A percentile compares a stretch with the other conserved stretches of the same genome.
phyloP scores from a whole-genome alignment of 164 flowering plant genomes.

The Paratinospora sagittata region DNA sequence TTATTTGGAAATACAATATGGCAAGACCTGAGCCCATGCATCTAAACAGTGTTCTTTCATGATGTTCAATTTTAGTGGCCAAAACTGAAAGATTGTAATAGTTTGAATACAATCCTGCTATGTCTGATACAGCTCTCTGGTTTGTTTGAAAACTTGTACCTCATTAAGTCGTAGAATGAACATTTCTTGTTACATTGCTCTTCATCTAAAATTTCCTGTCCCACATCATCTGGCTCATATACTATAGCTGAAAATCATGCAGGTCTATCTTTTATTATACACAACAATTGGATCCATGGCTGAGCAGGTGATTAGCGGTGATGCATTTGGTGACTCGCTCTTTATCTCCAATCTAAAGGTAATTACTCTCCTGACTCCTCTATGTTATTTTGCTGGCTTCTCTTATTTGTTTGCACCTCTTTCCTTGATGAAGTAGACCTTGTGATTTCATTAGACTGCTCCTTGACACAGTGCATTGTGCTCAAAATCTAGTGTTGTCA shows the following conservation, averaged over 20 bases:
- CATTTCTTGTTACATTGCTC: neutral
- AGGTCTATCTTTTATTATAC: constrained; percentile 83
- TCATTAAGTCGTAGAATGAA: neutral
- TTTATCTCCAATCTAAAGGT: constrained; percentile 77
- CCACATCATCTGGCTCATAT: neutral
- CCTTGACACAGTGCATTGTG: neutral
- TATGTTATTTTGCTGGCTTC: neutral
- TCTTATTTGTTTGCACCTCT: neutral
- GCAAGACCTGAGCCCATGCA: neutral
- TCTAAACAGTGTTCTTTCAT: neutral
- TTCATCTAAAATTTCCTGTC: neutral
- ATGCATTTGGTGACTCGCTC: constrained; percentile 40
- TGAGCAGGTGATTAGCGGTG: constrained; percentile 43
- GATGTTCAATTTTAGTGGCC: neutral
- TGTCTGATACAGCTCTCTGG: no score
- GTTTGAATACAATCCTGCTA: no score
- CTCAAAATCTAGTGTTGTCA: no score
- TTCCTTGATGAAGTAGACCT: neutral
- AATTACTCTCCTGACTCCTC: constrained; percentile 15
- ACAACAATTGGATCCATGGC: constrained; percentile 61
- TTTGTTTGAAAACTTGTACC: no score
- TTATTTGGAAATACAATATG: neutral
- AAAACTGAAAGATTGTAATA: no score
- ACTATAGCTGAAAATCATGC: constrained; percentile 17
- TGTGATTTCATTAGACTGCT: neutral